These are phyloP conservation scores for Aspergillus jensenii DNA, from an alignment of 2,329 filamentous ascomycete genomes.

Conservation along the genomic window DNA sequence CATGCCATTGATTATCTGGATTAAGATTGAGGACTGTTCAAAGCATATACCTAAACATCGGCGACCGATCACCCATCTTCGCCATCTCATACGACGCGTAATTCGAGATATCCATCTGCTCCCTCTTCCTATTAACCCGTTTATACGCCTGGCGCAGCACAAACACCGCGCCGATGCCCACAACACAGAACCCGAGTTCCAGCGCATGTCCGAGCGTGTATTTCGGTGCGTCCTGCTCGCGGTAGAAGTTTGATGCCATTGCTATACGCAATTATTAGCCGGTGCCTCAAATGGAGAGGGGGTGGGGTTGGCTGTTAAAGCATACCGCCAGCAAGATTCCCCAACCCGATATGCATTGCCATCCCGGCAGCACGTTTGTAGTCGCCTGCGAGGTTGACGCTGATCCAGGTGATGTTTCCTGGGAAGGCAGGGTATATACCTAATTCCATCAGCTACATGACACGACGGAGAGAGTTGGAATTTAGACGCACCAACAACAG, in stretches of 20 bases:
- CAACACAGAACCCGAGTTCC: conserved; percentile 51
- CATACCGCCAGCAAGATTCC: conserved; percentile 49
- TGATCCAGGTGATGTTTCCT: conserved; percentile 56
- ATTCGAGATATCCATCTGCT: conserved; percentile 42
- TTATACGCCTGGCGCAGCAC: conserved; percentile 53
- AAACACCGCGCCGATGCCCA: conserved; percentile 47
- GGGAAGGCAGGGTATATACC: conserved; percentile 49
- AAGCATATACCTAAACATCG: conserved; percentile 63
- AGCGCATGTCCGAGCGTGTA: conserved; percentile 54
- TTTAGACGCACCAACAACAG: conserved; percentile 41
- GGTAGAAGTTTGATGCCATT: conserved; percentile 73
- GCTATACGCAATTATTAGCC: conserved; percentile 37
- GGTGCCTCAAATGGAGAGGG: no score
- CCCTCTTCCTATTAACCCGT: conserved; percentile 59
- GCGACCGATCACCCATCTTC: conserved; percentile 59
- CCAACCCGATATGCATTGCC: conserved; percentile 63
- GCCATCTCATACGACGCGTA: conserved; percentile 54
- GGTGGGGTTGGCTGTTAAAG: no score
- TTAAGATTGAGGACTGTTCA: background rate
- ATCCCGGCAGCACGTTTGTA: conserved; percentile 60
- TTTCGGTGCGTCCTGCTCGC: conserved; percentile 49
- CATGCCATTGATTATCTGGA: background rate
- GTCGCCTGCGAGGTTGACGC: conserved; percentile 59
- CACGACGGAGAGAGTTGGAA: no score
- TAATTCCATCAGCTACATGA: conserved; percentile 12